Evolutionary conservation across 805 yeast genomes (phyloP), one percentile per base, ranked within the genome.

Genomic region (Saccharomycopsis babjevae): DNA sequence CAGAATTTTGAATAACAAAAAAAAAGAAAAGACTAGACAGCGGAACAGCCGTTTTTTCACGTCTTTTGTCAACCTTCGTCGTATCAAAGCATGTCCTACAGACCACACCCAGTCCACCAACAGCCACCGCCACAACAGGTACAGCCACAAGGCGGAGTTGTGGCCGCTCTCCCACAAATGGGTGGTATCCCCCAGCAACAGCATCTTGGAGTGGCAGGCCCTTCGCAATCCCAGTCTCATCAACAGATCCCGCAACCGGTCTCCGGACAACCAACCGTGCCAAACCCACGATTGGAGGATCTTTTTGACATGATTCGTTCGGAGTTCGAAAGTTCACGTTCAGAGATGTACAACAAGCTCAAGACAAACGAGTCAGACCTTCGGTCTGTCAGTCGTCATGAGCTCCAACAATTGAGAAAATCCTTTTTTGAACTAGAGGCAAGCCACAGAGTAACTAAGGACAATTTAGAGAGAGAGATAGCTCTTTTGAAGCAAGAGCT

Each of bases 401-500:
- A 94, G 73, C 84, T 93, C 82, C 92, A 91, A 71, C 96, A 89
- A 71, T 91, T 93, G 61, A 83, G 97, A 69, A 96, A 91, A 70
- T 89, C 96, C 13, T 96, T 93, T 36, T 91, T 86, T 70, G 98
- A 93, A 71, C 80, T 93, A 69, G 98, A 93, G 73, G 82, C 86
- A 80, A 92, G 96, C 46, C 98, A 93, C 76, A 81, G 96, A 67
- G 88, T 89, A 71, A 88, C 93, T 81, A 92, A 93, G 75, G 97
- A 93, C 70, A 91, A 92, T 56, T 58, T 93, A 74, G 97, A 93
- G 73, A 96, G 88, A 68, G 98, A 93, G 74, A 87, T 94, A 60
- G 77, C 83, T 71, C 80, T 93, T 67, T 80, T 93, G 73, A 90
- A 93, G 73, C 83, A 85, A 65, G 97, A 90, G 71, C 79, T 93